These are phyloP conservation scores for Trichoderma guizhouense DNA, from an alignment of 2,329 filamentous ascomycete species.

Conservation along the genomic window DNA sequence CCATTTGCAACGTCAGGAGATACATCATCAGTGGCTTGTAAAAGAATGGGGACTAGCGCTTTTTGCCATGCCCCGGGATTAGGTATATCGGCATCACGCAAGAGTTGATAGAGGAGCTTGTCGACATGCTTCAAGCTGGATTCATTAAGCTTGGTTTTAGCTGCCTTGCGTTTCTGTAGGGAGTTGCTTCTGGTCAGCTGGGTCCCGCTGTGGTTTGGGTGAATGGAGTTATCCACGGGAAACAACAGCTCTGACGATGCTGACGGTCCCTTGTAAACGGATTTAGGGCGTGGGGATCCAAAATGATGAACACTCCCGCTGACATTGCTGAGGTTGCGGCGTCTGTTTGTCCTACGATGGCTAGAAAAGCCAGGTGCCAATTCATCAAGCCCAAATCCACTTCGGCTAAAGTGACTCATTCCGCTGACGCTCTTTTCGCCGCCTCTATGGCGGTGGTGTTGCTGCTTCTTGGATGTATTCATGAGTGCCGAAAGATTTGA, in stretches of 20 bases:
- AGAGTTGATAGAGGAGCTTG: constrained; percentile 76
- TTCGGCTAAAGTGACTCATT: constrained; percentile 66
- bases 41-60: constrained; percentile 81
- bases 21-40: constrained; percentile 90
- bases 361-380: constrained; percentile 56
- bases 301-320: constrained; percentile 66
- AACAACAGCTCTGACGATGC: constrained; percentile 51
- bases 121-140: constrained; percentile 87
- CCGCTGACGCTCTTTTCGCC: constrained; percentile 74
- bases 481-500: constrained; percentile 69
- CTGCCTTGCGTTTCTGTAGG: constrained; percentile 69
- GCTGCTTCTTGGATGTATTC: constrained; percentile 68
- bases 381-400: constrained; percentile 57
- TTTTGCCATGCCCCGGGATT: constrained; percentile 80
- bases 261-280: constrained; percentile 54
- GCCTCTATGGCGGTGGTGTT: constrained; percentile 59
- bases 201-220: constrained; percentile 42
- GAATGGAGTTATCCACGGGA: constrained; percentile 43
- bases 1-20: constrained; percentile 86
- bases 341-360: constrained; percentile 60
- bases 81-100: constrained; percentile 72
- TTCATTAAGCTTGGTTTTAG: constrained; percentile 79
- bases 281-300: constrained; percentile 67
- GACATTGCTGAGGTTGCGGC: constrained; percentile 79
- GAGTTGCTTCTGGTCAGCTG: constrained; percentile 74